These are phyloP conservation scores for Austropuccinia psidii DNA, from an alignment of 1,284 basidiomycete species.

Conservation along the genomic window DNA sequence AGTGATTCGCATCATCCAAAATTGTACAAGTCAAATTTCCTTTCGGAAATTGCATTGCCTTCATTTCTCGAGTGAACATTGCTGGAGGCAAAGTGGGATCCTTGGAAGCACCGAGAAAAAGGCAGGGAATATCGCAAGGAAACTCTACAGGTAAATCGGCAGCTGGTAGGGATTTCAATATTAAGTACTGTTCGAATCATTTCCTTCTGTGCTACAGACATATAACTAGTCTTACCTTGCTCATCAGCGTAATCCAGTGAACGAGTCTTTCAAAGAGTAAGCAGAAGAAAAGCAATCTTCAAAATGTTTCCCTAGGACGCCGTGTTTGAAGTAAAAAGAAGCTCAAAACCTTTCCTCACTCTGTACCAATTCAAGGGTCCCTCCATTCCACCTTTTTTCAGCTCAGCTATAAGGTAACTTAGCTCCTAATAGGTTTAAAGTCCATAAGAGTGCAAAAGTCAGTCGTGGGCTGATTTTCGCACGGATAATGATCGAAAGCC, in stretches of 20 bases:
- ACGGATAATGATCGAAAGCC: not conserved
- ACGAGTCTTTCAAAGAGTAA: not conserved
- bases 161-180: not conserved
- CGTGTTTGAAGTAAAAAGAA: not conserved
- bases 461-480: no score
- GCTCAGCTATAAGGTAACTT: not conserved
- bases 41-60: not conserved
- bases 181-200: not conserved
- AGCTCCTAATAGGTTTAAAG: conserved; percentile 6
- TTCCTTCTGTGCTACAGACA: not conserved
- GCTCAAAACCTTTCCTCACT: not conserved
- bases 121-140: conserved; percentile 18
- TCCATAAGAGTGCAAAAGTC: no score
- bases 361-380: conserved; percentile 11
- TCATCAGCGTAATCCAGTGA: conserved; percentile 3
- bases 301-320: not conserved
- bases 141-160: not conserved
- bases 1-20: conserved; percentile 12
- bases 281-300: not conserved
- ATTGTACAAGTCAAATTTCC: not conserved
- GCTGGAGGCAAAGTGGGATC: conserved; percentile 15
- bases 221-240: not conserved
- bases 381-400: not conserved
- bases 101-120: not conserved
- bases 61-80: not conserved